Base-by-base conservation (phyloP, 208 protist species). In the Wallacemonas sp. region DNA sequence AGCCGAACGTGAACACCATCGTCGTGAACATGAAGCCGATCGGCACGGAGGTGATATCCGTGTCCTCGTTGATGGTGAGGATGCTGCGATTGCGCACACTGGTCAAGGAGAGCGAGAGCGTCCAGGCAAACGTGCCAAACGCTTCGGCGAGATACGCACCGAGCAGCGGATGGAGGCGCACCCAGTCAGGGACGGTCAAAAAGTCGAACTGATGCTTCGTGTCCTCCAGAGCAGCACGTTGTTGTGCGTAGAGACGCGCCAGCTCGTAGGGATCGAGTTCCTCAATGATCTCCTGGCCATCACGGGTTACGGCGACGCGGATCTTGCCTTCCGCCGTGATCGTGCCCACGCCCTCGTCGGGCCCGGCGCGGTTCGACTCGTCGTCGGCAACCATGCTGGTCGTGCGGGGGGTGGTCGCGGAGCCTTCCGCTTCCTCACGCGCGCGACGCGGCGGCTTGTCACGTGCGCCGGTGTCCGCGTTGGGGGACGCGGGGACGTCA, bases 21-120 rank as follows among this genome's bases (percentile, higher is more conserved):
- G 74, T 73, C 47, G 76, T 88, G 49, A 95, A 81, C 82, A 95
- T 91, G 68, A 95, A 90, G 52, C 89, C 89, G 47, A 90, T 93
- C 0, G 86, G 78, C 21, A 95, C 61, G 38, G 74, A 61, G 36
- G 81, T 92, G 70, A 95, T 91, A 65, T 90, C 78, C 1, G 75
- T 85, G 70, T 86, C 85, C 24, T 80, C 70, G 23, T 64, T 55
- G n/a, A 69, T 62, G 44, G 41, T 72, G 61, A 92, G 87, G 60
- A 90, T 76, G 72, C 74, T 86, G 43, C 70, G 33, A 65, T 93
- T 90, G 52, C 82, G 81, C 61, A 90, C 80, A 52, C 80, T 88
- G n/a, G 81, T 78, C 14, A 95, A 64, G 19, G 84, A 76, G 32
- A 93, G 67, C 3, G 78, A 82, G 11, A 95, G 85, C 55, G 83